Evolutionary conservation across 169 alveolate species (phyloP).

Genomic region (Eimeria acervulina): DNA sequence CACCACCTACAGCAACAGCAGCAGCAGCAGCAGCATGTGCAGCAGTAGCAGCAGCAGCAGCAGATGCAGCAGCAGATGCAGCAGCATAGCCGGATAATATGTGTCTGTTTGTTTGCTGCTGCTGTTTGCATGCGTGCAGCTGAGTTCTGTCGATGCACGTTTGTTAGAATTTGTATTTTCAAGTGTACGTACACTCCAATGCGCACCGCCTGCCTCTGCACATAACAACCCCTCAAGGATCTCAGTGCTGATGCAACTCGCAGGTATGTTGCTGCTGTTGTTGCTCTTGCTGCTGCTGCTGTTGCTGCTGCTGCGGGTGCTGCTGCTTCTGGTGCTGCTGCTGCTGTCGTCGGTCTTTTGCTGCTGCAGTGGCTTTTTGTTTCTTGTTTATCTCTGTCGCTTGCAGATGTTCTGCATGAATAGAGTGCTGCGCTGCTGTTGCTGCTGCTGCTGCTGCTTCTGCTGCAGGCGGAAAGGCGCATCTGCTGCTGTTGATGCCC

Average conservation of each 20-base stretch:
- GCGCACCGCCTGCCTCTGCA: constrained; percentile 42
- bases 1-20: neutral
- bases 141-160: constrained; percentile 25
- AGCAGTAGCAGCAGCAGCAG: no score
- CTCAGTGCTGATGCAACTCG: constrained; percentile 28
- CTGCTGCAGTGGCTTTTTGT: neutral
- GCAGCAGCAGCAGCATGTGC: neutral
- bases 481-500: constrained; percentile 49
- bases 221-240: neutral
- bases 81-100: neutral
- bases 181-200: constrained; percentile 46
- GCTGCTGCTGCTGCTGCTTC: neutral
- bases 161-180: constrained; percentile 12
- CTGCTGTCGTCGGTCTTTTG: neutral
- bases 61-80: no score
- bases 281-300: constrained; percentile 36
- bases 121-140: neutral
- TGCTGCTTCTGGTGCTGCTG: neutral
- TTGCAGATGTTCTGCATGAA: neutral
- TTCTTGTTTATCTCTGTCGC: neutral
- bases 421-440: neutral
- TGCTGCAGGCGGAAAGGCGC: constrained; percentile 65
- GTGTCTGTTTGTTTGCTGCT: neutral
- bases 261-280: constrained; percentile 37
- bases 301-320: constrained; percentile 37